A percentile compares a stretch with the other conserved stretches of the same genome.
Conservation (phyloP, 495 filamentous ascomycete species). For the Halenospora varia region DNA sequence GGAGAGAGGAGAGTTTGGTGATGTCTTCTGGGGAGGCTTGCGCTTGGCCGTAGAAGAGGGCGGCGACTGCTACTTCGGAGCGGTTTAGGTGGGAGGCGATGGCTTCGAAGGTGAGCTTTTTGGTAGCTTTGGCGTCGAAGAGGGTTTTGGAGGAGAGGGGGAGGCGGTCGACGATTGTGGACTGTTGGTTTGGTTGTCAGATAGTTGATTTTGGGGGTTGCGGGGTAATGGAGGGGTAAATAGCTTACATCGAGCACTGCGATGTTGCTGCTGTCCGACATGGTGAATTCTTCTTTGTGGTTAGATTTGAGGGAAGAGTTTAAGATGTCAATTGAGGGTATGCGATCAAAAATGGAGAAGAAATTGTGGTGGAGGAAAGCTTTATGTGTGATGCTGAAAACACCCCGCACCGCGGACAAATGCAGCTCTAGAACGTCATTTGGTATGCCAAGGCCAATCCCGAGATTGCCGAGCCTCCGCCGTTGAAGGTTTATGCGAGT, state of each 20-base stretch:
- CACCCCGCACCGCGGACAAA: too few relatives aligned
- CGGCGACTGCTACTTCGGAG: constrained; percentile 85
- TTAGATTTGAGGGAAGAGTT: too few relatives aligned
- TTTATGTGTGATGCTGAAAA: too few relatives aligned
- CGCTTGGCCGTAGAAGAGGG: constrained; percentile 93
- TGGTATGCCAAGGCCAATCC: too few relatives aligned
- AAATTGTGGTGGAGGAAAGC: too few relatives aligned
- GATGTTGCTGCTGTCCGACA: constrained; percentile 29
- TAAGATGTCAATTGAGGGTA: too few relatives aligned
- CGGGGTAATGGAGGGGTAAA: constrained; percentile 2
- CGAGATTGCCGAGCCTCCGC: too few relatives aligned
- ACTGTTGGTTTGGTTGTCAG: constrained; percentile 22
- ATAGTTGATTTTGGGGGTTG: background rate
- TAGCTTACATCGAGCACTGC: constrained; percentile 34
- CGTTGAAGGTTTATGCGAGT: too few relatives aligned
- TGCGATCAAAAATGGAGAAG: too few relatives aligned
- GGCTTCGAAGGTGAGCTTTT: constrained; percentile 72
- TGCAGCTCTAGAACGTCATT: too few relatives aligned
- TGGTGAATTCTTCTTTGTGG: constrained; percentile 20
- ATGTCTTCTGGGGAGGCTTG: constrained; percentile 77
- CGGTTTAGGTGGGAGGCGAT: constrained; percentile 76
- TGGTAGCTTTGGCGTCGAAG: constrained; percentile 77
- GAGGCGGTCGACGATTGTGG: constrained; percentile 45
- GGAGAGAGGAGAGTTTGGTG: constrained; percentile 60
- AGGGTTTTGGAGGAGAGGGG: constrained; percentile 69